These are phyloP conservation scores for Dunaliella primolecta DNA, from an alignment of 139 green algal species.

Conservation along the genomic window DNA sequence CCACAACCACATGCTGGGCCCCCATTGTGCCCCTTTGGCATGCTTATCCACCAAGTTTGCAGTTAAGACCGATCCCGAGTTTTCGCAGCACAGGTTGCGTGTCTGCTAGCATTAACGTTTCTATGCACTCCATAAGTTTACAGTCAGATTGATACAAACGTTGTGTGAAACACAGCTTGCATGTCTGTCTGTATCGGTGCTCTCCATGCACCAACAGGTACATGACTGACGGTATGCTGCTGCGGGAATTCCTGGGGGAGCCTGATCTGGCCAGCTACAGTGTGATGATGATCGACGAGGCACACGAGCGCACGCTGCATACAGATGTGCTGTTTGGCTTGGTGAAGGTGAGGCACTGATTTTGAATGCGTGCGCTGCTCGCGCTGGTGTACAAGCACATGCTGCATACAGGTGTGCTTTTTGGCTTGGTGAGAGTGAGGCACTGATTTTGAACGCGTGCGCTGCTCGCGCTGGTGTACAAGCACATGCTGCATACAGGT, in stretches of 20 bases:
- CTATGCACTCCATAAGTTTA: no score
- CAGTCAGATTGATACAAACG: no score
- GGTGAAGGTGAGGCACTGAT: slow-evolving; percentile 48
- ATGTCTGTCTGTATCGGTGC: no score
- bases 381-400: slow-evolving; percentile 89
- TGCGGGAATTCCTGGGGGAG: slow-evolving; percentile 95
- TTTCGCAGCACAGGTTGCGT: no score
- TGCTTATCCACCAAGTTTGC: no score
- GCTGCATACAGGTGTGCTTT: slow-evolving; percentile 83
- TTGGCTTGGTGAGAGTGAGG: slow-evolving; percentile 43
- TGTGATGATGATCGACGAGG: slow-evolving; percentile 97
- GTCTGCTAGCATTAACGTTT: no score
- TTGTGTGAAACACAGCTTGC: no score
- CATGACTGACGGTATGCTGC: slow-evolving; percentile 99
- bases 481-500: slow-evolving; percentile 95
- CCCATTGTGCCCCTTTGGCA: no score
- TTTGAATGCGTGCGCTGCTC: slow-evolving; percentile 21
- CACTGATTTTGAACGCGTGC: slow-evolving; percentile 30
- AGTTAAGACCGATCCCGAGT: no score
- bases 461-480: slow-evolving; percentile 66
- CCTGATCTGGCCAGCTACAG: slow-evolving; percentile 92
- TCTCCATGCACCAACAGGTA: no score
- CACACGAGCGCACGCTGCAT: slow-evolving; percentile 94
- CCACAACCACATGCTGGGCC: no score
- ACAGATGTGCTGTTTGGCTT: slow-evolving; percentile 69